Conservation (phyloP, 2,329 filamentous ascomycete species). For the Monilinia vaccinii-corymbosi region DNA sequence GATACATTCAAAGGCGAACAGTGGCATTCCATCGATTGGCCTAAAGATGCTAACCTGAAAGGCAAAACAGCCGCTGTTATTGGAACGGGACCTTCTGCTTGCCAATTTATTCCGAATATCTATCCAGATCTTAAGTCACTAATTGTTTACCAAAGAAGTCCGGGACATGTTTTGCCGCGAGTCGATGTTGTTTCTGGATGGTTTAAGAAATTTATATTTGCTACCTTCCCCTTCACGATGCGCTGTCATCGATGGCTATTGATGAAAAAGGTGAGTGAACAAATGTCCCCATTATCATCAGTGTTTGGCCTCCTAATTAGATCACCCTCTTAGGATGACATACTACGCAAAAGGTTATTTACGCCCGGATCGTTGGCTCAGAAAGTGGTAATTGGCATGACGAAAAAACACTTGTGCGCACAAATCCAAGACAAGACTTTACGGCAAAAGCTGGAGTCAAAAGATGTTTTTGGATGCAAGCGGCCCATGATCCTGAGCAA, state of each 20-base stretch:
- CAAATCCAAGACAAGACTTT: background rate
- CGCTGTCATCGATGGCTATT: background rate
- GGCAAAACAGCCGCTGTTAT: background rate
- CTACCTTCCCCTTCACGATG: background rate
- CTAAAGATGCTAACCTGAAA: background rate
- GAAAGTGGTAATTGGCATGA: background rate
- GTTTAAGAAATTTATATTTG: background rate
- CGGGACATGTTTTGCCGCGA: background rate
- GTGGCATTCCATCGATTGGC: background rate
- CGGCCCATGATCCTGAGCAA: background rate
- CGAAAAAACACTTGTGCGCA: background rate
- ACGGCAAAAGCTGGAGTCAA: background rate
- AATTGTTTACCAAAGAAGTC: slow-evolving; percentile 2
- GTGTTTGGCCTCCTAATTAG: background rate
- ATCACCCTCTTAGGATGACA: background rate
- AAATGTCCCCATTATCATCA: background rate
- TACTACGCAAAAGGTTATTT: background rate
- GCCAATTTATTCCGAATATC: background rate
- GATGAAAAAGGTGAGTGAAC: background rate
- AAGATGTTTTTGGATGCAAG: background rate
- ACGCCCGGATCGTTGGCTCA: background rate
- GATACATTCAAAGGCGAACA: background rate
- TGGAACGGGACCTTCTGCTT: slow-evolving; percentile 3
- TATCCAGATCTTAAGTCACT: background rate
- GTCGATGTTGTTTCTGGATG: background rate